Conservation (phyloP, 371 early-diverging fungal genomes). For the Dipsacomyces acuminosporus region DNA sequence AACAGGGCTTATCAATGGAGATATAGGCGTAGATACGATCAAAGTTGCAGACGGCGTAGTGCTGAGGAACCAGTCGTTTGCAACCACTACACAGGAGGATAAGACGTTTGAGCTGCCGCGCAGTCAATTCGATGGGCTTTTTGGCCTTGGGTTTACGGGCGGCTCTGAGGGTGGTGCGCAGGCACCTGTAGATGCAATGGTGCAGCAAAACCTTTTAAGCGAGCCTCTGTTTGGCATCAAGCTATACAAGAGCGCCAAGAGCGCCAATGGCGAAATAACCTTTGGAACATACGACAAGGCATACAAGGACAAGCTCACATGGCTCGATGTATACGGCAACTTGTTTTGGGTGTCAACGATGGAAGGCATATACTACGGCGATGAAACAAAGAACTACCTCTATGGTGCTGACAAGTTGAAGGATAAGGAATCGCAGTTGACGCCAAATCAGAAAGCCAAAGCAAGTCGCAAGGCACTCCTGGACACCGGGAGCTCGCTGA, state of each 20-base stretch:
- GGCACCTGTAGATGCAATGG: slow-evolving; percentile 42
- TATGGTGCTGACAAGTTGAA: slow-evolving; percentile 36
- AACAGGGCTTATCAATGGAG: slow-evolving; percentile 83
- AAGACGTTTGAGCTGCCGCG: slow-evolving; percentile 62
- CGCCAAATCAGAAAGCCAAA: slow-evolving; percentile 17
- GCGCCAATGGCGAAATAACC: slow-evolving; percentile 61
- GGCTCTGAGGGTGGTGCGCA: slow-evolving; percentile 34
- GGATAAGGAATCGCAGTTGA: background rate
- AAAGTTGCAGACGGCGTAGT: slow-evolving; percentile 59
- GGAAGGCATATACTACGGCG: slow-evolving; percentile 43
- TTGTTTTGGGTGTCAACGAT: slow-evolving; percentile 50
- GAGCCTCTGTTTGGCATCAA: slow-evolving; percentile 42
- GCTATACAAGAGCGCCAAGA: slow-evolving; percentile 45
- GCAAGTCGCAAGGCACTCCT: slow-evolving; percentile 45
- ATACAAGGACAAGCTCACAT: slow-evolving; percentile 50
- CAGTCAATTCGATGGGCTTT: slow-evolving; percentile 88
- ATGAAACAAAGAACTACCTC: slow-evolving; percentile 34
- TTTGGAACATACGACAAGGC: slow-evolving; percentile 62
- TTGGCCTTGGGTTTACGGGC: slow-evolving; percentile 72
- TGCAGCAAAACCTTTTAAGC: slow-evolving; percentile 22
- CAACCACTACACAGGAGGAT: slow-evolving; percentile 82
- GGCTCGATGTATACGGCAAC: slow-evolving; percentile 50
- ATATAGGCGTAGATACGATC: slow-evolving; percentile 72
- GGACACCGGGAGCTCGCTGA: slow-evolving; percentile 47
- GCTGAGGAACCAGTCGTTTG: slow-evolving; percentile 69